Conservation (phyloP, 495 filamentous ascomycete species). For the Xanthoparmelia taractica region DNA sequence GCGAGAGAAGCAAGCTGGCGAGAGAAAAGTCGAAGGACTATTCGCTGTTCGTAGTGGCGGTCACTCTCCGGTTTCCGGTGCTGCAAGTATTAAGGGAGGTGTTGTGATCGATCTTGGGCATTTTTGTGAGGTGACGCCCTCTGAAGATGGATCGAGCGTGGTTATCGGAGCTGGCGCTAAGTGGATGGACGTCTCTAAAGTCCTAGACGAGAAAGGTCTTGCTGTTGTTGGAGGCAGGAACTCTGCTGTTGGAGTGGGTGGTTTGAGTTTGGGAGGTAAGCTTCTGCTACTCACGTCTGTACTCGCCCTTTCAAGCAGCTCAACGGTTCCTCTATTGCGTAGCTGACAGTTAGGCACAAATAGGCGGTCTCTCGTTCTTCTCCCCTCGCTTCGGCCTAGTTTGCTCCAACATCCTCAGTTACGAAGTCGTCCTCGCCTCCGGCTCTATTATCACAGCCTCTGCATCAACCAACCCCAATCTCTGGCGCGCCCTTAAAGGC, state of each 20-base stretch:
- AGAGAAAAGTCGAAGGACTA: slow-evolving; percentile 7
- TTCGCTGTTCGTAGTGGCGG: slow-evolving; percentile 26
- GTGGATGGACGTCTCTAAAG: slow-evolving; percentile 37
- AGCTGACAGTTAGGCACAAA: slow-evolving; percentile 19
- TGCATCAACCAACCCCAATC: slow-evolving; percentile 31
- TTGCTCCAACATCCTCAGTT: slow-evolving; percentile 31
- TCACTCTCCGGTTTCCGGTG: slow-evolving; percentile 27
- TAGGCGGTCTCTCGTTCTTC: slow-evolving; percentile 33
- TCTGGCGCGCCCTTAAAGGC: slow-evolving; percentile 47
- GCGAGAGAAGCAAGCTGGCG: slow-evolving; percentile 12
- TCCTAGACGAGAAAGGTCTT: slow-evolving; percentile 32
- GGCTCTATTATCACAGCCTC: slow-evolving; percentile 24
- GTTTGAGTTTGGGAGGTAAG: slow-evolving; percentile 33
- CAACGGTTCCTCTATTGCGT: neutral
- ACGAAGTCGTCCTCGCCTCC: slow-evolving; percentile 32
- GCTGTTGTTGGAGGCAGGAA: slow-evolving; percentile 33
- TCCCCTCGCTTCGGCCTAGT: slow-evolving; percentile 31
- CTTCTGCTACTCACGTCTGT: slow-evolving; percentile 21
- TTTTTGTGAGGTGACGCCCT: slow-evolving; percentile 24
- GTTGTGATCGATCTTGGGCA: slow-evolving; percentile 30
- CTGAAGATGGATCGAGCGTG: slow-evolving; percentile 25
- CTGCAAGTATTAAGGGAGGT: slow-evolving; percentile 30
- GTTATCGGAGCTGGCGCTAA: slow-evolving; percentile 34
- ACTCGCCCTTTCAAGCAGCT: neutral
- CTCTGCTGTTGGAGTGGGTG: slow-evolving; percentile 34